Conservation (phyloP, 257 asterid species). For the Solanum bulbocastanum region DNA sequence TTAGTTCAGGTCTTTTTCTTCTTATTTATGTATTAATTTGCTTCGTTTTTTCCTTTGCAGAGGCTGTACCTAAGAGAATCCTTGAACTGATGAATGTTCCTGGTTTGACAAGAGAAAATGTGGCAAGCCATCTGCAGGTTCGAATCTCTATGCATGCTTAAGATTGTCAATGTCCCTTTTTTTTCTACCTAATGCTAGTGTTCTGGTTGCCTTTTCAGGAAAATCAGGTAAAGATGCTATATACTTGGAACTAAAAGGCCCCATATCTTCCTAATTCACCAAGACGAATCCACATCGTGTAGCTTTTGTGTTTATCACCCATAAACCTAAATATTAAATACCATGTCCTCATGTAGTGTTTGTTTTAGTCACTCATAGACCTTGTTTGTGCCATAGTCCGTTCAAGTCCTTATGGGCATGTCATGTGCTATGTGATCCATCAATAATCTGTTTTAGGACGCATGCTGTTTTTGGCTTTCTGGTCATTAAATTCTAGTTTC, state of each 20-base stretch:
- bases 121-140: conserved; percentile 94
- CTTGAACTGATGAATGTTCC: conserved; percentile 90
- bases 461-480: neutral
- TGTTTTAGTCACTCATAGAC: neutral
- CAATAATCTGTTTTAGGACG: neutral
- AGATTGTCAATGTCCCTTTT: neutral
- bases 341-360: neutral
- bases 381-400: neutral
- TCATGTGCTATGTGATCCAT: neutral
- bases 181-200: neutral
- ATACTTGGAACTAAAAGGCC: conserved; percentile 4
- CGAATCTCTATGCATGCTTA: neutral
- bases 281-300: neutral
- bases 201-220: conserved; percentile 2
- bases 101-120: conserved; percentile 75
- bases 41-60: conserved; percentile 24
- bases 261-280: conserved; percentile 5
- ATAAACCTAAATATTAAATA: neutral
- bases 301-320: neutral
- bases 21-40: neutral
- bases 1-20: neutral
- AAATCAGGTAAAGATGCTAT: conserved; percentile 4
- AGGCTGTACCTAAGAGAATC: conserved; percentile 86
- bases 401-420: neutral
- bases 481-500: neutral